Evolutionary conservation across 2,329 filamentous ascomycete genomes (phyloP).

Genomic region (Fusarium denticulatum): DNA sequence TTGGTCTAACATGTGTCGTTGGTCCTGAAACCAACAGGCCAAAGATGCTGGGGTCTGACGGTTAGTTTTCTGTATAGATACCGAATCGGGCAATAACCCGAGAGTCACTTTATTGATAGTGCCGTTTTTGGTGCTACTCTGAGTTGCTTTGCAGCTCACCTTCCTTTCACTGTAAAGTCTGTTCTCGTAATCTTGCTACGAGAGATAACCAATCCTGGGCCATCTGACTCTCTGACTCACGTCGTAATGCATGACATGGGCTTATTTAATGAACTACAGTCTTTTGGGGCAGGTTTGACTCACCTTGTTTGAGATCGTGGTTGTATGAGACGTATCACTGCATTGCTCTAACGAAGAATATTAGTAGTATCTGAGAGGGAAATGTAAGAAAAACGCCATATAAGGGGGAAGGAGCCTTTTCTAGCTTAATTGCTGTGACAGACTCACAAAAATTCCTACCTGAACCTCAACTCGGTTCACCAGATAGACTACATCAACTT

Average conservation of each 20-base stretch:
- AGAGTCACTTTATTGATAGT: not conserved
- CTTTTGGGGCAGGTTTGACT: not conserved
- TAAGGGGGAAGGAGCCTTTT: not conserved
- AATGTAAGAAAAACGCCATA: not conserved
- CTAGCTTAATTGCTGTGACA: not conserved
- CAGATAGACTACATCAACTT: not conserved
- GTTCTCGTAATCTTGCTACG: not conserved
- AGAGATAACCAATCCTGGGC: not conserved
- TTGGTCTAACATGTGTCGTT: not conserved
- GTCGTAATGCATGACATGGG: not conserved
- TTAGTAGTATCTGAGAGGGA: not conserved
- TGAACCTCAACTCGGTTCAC: too few relatives aligned
- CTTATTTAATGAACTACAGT: not conserved
- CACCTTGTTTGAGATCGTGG: not conserved
- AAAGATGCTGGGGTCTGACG: not conserved
- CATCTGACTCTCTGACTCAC: constrained; percentile 8
- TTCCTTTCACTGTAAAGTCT: not conserved
- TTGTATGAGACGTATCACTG: not conserved
- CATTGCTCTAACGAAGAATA: not conserved
- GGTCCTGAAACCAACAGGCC: not conserved
- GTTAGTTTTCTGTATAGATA: not conserved
- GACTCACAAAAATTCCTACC: not conserved
- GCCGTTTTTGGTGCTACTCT: not conserved
- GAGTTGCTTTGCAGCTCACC: not conserved
- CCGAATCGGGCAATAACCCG: not conserved